These are phyloP conservation scores for Avena sativa DNA, from an alignment of 176 grass and related monocot species.

Conservation along the genomic window DNA sequence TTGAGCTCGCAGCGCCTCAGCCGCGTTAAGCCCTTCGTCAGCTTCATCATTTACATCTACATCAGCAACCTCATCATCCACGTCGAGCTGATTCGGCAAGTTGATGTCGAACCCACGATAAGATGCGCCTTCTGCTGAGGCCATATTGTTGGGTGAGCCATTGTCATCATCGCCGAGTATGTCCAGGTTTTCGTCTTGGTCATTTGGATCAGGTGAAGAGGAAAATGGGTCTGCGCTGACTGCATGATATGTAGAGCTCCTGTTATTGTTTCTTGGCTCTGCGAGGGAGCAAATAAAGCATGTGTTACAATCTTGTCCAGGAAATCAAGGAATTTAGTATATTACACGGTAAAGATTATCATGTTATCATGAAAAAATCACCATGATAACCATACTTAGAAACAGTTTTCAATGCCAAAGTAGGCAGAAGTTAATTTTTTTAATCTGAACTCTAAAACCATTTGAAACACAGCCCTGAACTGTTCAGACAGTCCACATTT, in stretches of 20 bases:
- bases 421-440: not conserved
- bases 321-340: constrained; percentile 30
- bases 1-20: constrained; percentile 72
- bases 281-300: constrained; percentile 35
- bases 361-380: too few relatives aligned
- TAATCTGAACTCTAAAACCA: not conserved
- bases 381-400: not conserved
- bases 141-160: constrained; percentile 53
- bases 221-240: constrained; percentile 59
- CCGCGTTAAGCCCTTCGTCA: constrained; percentile 79
- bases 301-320: not conserved
- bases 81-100: constrained; percentile 60
- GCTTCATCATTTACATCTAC: constrained; percentile 80
- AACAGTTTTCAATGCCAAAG: not conserved
- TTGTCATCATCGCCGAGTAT: constrained; percentile 83
- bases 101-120: constrained; percentile 71
- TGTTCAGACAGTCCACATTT: constrained; percentile 12
- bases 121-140: constrained; percentile 33
- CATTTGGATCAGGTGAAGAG: constrained; percentile 59
- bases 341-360: constrained; percentile 12
- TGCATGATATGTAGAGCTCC: constrained; percentile 49
- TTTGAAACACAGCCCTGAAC: not conserved
- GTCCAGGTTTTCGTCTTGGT: constrained; percentile 75
- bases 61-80: constrained; percentile 87
- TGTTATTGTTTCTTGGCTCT: constrained; percentile 63